Base-by-base conservation (phyloP, 192 early-diverging fungal genomes). In the Mortierella alpina region DNA sequence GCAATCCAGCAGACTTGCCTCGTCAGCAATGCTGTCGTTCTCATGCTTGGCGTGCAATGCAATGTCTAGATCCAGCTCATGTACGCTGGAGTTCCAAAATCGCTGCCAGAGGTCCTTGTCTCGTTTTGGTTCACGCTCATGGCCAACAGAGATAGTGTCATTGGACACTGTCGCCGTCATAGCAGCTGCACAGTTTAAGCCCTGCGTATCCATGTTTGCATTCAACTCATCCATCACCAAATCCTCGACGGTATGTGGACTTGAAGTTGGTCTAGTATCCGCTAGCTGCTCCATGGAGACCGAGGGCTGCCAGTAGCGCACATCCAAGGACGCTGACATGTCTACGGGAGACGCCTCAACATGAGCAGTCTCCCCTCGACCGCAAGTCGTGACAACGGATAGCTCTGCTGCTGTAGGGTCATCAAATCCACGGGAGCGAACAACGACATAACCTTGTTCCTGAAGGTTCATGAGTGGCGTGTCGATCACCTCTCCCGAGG, bases 301-400 rank as follows among this genome's bases (percentile, higher is more conserved):
- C 14, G 57, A 41, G 6, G 57, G 10, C 17, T 9, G 31, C 57
- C 57, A 59, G 6, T 59, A 59, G 31, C 57, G 9, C 13, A 6
- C 39, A 59, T 40, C 39, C 57, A 59, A 59, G 0, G 57, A 14
- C 7, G 57, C 57, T 7, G 57, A 59, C 57, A 59, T 59, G 57
- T 5, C 10, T 39, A 41, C 13, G 31, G 31, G 57, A 13, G 31
- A 39, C 6, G 10, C 39, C 1, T 41, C 20, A 31, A 1, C 31
- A 31, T 31, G 31, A 31, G 31, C 31, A 31, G 31, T 56, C 9
- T 22, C 20, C 17, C 1, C 54, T 56, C 7, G 54, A 56, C 18
- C 20, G 54, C 54, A 56, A 1, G 7, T 56, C n/a, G 53, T 55
- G 15, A 18, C 12, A 55, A 55, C 22, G 0, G n/a, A 55, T 8